Evolutionary conservation across 31 red algal genomes (phyloP).

Genomic region (Porphyra umbilicalis): DNA sequence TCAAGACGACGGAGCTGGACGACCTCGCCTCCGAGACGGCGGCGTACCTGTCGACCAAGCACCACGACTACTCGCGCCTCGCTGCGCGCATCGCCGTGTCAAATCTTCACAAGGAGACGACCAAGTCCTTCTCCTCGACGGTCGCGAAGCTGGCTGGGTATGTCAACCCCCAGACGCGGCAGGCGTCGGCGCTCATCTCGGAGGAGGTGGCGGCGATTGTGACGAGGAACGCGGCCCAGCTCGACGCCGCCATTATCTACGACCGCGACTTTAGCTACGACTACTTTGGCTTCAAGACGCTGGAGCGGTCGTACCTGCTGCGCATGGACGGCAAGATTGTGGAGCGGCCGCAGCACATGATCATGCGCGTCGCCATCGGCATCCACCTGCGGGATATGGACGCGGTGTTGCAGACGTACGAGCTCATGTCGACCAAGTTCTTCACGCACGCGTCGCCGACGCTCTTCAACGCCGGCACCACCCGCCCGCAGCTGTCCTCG

Average conservation of each 20-base stretch:
- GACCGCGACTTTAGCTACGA: slow-evolving; percentile 94
- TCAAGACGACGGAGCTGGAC: slow-evolving; percentile 90
- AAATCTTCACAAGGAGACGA: slow-evolving; percentile 94
- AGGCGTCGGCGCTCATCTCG: slow-evolving; percentile 65
- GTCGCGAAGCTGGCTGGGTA: slow-evolving; percentile 54
- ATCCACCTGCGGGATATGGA: slow-evolving; percentile 87
- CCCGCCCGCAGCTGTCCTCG: slow-evolving; percentile 82
- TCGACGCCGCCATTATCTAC: slow-evolving; percentile 93
- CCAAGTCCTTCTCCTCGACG: slow-evolving; percentile 83
- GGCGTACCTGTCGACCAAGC: slow-evolving; percentile 92
- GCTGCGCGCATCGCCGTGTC: slow-evolving; percentile 92
- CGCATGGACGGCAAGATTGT: slow-evolving; percentile 83
- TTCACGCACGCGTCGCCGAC: slow-evolving; percentile 97
- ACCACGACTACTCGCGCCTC: slow-evolving; percentile 94
- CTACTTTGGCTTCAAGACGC: slow-evolving; percentile 98
- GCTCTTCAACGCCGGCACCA: slow-evolving; percentile 95
- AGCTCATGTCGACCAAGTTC: slow-evolving; percentile 74
- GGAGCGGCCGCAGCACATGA: slow-evolving; percentile 97
- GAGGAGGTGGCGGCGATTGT: slow-evolving; percentile 65
- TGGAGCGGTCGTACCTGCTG: slow-evolving; percentile 94
- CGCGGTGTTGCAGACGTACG: slow-evolving; percentile 81
- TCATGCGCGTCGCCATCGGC: slow-evolving; percentile 92
- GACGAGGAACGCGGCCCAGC: slow-evolving; percentile 45
- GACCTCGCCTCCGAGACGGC: slow-evolving; percentile 97
- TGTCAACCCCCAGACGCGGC: slow-evolving; percentile 38